Base-by-base conservation (phyloP, 1,139 yeast genomes). In the Nakaseomyces uthaithaninus region DNA sequence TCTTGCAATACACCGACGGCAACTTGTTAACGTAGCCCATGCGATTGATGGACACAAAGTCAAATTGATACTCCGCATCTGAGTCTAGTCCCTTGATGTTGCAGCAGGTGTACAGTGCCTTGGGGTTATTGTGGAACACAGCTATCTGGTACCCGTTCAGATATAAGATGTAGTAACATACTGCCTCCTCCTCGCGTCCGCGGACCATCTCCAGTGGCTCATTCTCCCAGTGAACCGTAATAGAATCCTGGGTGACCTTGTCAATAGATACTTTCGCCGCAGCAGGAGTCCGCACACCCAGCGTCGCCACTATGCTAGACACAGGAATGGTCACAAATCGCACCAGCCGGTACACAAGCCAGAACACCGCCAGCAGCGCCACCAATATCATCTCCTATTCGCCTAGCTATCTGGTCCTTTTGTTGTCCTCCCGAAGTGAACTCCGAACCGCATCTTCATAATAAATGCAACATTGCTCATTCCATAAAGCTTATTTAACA, bases 151-250 rank as follows among this genome's bases (percentile, higher is more conserved):
- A 41, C 40, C 53, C 57, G 45, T 59, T 54, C 42, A 59, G 27
- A 39, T 55, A 59, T 25, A 57, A 36, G 10, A 57, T 30, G 40
- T 50, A 57, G 39, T 51, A 55, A 4, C 60, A 51, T 7, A 55
- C 53, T 5, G 41, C 41, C 26, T 43, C 41, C 7, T 36, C 27
- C 17, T 26, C 37, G 14, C 27, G 28, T 28, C 34, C 37, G 18
- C 8, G 27, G 31, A 19, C 38, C 38, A 10, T 27, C 28, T 9
- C 28, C 8, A 36, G 19, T 1, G 60, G 59, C 38, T 58, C 60
- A 42, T 59, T 59, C 40, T 73, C 74, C 86, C 85, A 79, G 49
- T 77, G 82, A 19, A 79, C 47, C 5, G 71, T 66, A 17, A 78
- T 68, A 4, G 71, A 60, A 12, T 65, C 61, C 27, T 66, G 62